Evolutionary conservation across 176 grass and related monocot genomes (phyloP).

Genomic region (Thinopyrum elongatum): DNA sequence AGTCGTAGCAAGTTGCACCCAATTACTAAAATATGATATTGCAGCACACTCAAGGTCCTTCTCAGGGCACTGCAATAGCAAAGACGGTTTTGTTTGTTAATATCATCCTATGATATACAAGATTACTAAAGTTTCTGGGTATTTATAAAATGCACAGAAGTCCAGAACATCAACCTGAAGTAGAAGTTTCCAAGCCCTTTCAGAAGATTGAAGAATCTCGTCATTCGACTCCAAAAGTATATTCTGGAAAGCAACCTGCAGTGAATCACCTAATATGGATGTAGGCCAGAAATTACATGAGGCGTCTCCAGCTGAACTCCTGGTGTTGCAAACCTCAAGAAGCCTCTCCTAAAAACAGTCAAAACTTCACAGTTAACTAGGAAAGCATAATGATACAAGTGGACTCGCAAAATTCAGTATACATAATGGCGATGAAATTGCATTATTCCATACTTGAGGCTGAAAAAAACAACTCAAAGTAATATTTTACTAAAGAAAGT

Average conservation of each 20-base stretch:
- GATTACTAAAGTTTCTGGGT: conserved; percentile 19
- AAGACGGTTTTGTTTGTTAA: conserved; percentile 34
- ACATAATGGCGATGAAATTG: background rate
- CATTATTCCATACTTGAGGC: background rate
- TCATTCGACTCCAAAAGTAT: conserved; percentile 96
- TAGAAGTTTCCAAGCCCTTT: conserved; percentile 92
- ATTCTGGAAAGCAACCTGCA: conserved; percentile 95
- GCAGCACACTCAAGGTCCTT: conserved; percentile 79
- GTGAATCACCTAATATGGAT: conserved; percentile 86
- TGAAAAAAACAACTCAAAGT: background rate
- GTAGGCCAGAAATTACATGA: conserved; percentile 67
- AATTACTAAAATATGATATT: conserved; percentile 66
- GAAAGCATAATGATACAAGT: conserved; percentile 13
- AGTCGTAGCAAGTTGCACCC: conserved; percentile 90
- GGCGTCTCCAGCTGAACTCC: conserved; percentile 50
- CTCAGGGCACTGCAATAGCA: conserved; percentile 72
- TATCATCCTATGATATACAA: conserved; percentile 11
- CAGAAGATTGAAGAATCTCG: conserved; percentile 90
- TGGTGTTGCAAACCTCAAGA: conserved; percentile 83
- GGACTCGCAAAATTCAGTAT: background rate
- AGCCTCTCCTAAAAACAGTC: conserved; percentile 74
- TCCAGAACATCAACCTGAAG: conserved; percentile 73
- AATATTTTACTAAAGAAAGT: background rate
- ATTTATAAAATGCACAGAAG: conserved; percentile 19
- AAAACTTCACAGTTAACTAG: conserved; percentile 25